Percentiles rank a stretch among this genome's conserved stretches.
Conservation (phyloP, 495 filamentous ascomycete species). For the Aeminium ludgeri region DNA sequence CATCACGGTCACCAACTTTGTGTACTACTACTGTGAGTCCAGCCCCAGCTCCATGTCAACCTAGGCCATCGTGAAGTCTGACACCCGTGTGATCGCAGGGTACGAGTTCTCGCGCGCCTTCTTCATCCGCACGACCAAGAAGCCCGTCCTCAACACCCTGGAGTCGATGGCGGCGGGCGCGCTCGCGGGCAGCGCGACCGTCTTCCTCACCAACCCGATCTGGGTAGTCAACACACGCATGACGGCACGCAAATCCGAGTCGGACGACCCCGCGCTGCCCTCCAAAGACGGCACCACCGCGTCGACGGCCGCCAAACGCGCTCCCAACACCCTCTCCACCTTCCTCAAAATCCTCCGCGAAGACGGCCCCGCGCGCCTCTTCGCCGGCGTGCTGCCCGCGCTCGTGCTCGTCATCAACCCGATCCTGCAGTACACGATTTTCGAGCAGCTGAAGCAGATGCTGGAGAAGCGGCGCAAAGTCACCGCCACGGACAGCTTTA, state of each 20-base stretch:
- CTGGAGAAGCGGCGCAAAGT: slow-evolving; percentile 51
- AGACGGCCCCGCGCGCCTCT: slow-evolving; percentile 70
- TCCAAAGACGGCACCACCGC: slow-evolving; percentile 19
- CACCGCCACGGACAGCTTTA: slow-evolving; percentile 73
- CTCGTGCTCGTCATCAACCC: slow-evolving; percentile 92
- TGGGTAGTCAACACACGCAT: slow-evolving; percentile 98
- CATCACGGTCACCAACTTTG: slow-evolving; percentile 96
- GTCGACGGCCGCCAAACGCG: slow-evolving; percentile 16
- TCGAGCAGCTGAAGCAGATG: slow-evolving; percentile 83
- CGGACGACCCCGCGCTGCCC: slow-evolving; percentile 33
- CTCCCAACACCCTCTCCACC: slow-evolving; percentile 60
- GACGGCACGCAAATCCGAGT: slow-evolving; percentile 62
- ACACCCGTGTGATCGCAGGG: slow-evolving; percentile 31
- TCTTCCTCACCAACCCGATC: slow-evolving; percentile 91
- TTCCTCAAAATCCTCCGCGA: slow-evolving; percentile 56
- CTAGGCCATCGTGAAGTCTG: too few relatives aligned
- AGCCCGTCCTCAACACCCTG: slow-evolving; percentile 65
- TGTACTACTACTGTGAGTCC: slow-evolving; percentile 90
- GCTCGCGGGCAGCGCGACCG: slow-evolving; percentile 84
- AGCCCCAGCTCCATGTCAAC: background rate
- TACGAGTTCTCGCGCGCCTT: slow-evolving; percentile 91
- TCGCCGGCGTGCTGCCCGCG: slow-evolving; percentile 83
- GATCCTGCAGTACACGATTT: slow-evolving; percentile 96
- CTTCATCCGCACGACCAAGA: slow-evolving; percentile 66
- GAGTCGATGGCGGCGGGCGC: slow-evolving; percentile 91